A percentile compares a stretch with the other conserved stretches of the same genome.
Conservation (phyloP, 2,329 filamentous ascomycete genomes). For the Penicillium frequentans region DNA sequence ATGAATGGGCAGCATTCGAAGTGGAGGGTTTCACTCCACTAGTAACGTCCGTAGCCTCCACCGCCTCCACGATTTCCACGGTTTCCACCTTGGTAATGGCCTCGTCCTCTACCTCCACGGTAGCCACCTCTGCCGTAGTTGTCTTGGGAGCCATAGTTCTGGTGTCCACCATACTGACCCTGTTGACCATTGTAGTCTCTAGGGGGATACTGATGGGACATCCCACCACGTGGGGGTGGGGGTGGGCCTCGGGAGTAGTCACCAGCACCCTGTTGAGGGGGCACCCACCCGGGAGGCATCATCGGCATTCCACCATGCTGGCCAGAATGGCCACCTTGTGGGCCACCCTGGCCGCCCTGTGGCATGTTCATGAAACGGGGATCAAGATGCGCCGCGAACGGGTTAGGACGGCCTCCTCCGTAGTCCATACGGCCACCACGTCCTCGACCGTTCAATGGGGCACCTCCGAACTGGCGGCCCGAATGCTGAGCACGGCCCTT, state of each 20-base stretch:
- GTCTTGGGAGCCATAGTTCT: conserved; percentile 15
- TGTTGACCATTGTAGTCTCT: conserved; percentile 23
- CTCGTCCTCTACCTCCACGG: conserved; percentile 24
- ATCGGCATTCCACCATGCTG: conserved; percentile 18
- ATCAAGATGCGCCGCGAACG: conserved; percentile 50
- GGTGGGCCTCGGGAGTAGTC: conserved; percentile 39
- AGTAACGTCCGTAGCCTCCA: conserved; percentile 40
- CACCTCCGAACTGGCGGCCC: conserved; percentile 71
- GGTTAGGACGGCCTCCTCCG: conserved; percentile 44
- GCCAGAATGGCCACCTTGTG: conserved; percentile 25
- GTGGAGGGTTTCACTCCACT: conserved; percentile 2
- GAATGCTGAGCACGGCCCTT: conserved; percentile 64
- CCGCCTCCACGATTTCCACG: conserved; percentile 4
- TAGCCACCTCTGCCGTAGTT: conserved; percentile 26
- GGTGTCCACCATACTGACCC: conserved; percentile 27
- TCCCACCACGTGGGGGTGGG: conserved; percentile 39
- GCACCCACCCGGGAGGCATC: conserved; percentile 37
- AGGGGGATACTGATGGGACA: conserved; percentile 15
- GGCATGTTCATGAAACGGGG: conserved; percentile 41
- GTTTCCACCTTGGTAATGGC: conserved; percentile 30
- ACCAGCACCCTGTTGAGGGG: conserved; percentile 30
- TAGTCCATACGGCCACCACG: conserved; percentile 58
- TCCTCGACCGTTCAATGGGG: conserved; percentile 55
- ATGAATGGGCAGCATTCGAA: background rate
- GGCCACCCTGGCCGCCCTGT: conserved; percentile 25